Base-by-base conservation (phyloP, 2,329 filamentous ascomycete species). In the Fusarium keratoplasticum region DNA sequence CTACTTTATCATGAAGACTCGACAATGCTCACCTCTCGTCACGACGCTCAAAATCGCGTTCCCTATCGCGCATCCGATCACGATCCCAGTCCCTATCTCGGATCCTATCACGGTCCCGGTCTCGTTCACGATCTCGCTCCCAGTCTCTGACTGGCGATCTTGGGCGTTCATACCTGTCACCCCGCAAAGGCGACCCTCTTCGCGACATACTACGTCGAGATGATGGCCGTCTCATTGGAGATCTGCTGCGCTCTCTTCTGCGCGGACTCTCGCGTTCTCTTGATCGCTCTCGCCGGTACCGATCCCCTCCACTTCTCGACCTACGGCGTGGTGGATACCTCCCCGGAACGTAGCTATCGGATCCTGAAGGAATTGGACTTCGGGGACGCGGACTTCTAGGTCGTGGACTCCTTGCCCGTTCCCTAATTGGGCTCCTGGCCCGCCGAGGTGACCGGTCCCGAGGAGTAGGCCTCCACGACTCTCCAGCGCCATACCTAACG, bases 391-490 rank as follows among this genome's bases (percentile, higher is more conserved):
- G 82, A 62, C 83, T 86, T 62, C 84, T 81, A 54, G 82, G 78
- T 57, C 84, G 80, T n/a, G 82, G 81, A 60, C 82, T 84, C 60
- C 80, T 77, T 11, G 77, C 71, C 69, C 80, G 76, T 20, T 81
- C 79, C 54, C 79, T 70, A 25, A 78, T 66, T 13, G 81, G 81
- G 69, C 81, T 83, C 64, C 81, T 79, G 22, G 75, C 69, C 67
- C 80, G 77, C 54, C 81, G 75, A 18, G 86, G 86, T 31, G 87
- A 88, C 65, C 86, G 84, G 72, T 86, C 84, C 59, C 86, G 81
- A 60, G 89, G 89, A 67, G 88, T 90, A 13, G 89, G 89, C 68
- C 89, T 84, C 84, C 89, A 91, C 40, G 88, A 90, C 81, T 91
- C 89, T 67, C 89, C 89, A 14, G 89, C 89, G 61, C 89, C 89